Base-by-base conservation (phyloP, 176 grass and related monocot genomes). In the Lolium rigidum region DNA sequence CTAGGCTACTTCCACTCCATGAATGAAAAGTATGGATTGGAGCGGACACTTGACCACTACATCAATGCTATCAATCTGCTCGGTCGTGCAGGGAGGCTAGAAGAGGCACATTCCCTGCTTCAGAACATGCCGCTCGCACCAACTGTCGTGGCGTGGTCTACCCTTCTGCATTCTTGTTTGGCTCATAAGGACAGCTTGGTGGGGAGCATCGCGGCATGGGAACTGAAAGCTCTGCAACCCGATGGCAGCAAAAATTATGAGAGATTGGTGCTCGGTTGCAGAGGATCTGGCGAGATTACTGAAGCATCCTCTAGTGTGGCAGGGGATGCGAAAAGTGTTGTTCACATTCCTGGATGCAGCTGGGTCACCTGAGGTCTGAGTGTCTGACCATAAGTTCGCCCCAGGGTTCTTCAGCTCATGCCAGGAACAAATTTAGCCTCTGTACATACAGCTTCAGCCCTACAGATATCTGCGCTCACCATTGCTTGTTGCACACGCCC, bases 151-250 rank as follows among this genome's bases (percentile, higher is more conserved):
- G 86, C 88, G 9, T 95, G 90, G 93, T 46, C 56, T n/a, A 84
- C 88, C 26, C 88, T 95, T 74, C 26, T 95, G 76, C 91, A 90
- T 68, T 82, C 88, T 46, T 92, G 90, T 50, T 52, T 92, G 57
- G 84, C 79, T 14, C 90, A 82, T 54, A 83, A 85, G 47, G 68
- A 86, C 48, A 22, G 51, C 8, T 7, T 21, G 3, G 4, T 84
- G 7, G 88, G 83, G n/a, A 87, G 76, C 88, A 56, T 88, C 2
- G 88, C 75, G 1, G 83, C 65, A 3, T 48, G 26, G 78, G 80
- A 90, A 49, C 76, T 95, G 21, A 82, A 50, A 80, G 60, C 28
- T 14, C 41, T 90, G 37, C 86, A 84, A 49, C 80, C 75, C 0
- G 20, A 74, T 0, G 20, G 37, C 5, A 8, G 4, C 1, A 15